A percentile compares a stretch with the other conserved stretches of the same genome.
Evolutionary conservation across 2,329 filamentous ascomycete species (phyloP).

Genomic region (Cercospora sesami): DNA sequence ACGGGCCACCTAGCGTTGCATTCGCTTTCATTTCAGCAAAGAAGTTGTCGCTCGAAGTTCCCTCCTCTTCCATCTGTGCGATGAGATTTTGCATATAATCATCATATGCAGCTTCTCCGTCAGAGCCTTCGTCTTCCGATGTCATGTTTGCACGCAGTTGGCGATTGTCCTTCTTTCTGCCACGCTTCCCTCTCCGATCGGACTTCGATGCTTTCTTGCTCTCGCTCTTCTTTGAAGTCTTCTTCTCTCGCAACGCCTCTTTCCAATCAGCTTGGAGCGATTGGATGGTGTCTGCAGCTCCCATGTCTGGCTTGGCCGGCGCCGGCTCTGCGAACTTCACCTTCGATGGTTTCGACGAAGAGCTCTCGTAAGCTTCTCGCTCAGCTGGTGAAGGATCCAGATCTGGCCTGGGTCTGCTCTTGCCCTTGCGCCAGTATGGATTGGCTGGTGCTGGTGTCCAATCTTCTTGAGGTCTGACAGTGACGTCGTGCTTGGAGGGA

Average conservation of each 20-base stretch:
- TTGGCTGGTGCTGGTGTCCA: slow-evolving; percentile 33
- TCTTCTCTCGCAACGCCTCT: slow-evolving; percentile 31
- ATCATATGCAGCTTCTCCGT: slow-evolving; percentile 46
- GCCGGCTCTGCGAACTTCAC: slow-evolving; percentile 24
- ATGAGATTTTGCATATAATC: slow-evolving; percentile 72
- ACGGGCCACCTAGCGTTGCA: slow-evolving; percentile 28
- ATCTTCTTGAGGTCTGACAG: slow-evolving; percentile 13
- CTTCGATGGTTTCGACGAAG: slow-evolving; percentile 21
- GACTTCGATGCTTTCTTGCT: slow-evolving; percentile 23
- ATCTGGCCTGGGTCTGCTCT: slow-evolving; percentile 29
- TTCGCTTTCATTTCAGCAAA: slow-evolving; percentile 15
- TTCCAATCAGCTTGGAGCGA: slow-evolving; percentile 33
- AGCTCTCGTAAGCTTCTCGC: slow-evolving; percentile 19
- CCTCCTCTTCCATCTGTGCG: slow-evolving; percentile 36
- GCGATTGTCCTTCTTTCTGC: slow-evolving; percentile 38
- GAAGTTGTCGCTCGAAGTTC: slow-evolving; percentile 16
- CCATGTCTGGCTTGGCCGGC: slow-evolving; percentile 12
- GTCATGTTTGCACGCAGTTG: slow-evolving; percentile 29
- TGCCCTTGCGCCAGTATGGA: slow-evolving; percentile 34
- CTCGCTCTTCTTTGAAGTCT: slow-evolving; percentile 23
- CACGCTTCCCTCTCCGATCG: slow-evolving; percentile 33
- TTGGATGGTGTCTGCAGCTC: slow-evolving; percentile 24
- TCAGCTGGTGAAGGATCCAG: slow-evolving; percentile 23
- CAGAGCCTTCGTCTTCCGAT: slow-evolving; percentile 51
- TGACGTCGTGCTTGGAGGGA: slow-evolving; percentile 24